Evolutionary conservation across 495 filamentous ascomycete genomes (phyloP).

Genomic region (Penicillium bovifimosum): DNA sequence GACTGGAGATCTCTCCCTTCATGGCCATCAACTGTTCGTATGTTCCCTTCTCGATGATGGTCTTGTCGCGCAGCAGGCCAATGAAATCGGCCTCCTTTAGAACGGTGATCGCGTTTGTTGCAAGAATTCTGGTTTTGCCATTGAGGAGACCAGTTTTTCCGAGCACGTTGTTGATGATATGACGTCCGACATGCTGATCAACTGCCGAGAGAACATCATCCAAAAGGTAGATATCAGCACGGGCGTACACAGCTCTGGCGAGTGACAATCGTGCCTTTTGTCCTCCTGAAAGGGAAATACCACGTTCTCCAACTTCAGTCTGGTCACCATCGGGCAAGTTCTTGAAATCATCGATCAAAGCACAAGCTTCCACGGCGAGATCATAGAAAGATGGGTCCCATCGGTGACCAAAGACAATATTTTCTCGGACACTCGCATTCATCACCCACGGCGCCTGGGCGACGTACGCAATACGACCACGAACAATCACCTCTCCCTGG

Average conservation of each 20-base stretch:
- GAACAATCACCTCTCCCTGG: conserved; percentile 75
- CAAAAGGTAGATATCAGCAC: conserved; percentile 93
- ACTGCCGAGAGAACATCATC: conserved; percentile 95
- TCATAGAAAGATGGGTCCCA: conserved; percentile 96
- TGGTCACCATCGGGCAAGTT: conserved; percentile 93
- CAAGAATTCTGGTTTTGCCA: conserved; percentile 86
- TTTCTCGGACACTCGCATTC: conserved; percentile 95
- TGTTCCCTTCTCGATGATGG: conserved; percentile 79
- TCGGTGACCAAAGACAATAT: conserved; percentile 93
- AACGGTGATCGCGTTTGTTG: conserved; percentile 94
- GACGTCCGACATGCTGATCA: conserved; percentile 93
- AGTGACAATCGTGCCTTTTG: conserved; percentile 96
- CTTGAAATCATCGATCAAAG: conserved; percentile 84
- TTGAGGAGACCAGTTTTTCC: conserved; percentile 76
- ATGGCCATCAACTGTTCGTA: conserved; percentile 88
- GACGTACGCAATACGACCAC: conserved; percentile 82
- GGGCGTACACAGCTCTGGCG: conserved; percentile 91
- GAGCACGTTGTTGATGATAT: conserved; percentile 90
- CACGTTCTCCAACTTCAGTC: conserved; percentile 94
- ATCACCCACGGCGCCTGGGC: conserved; percentile 93
- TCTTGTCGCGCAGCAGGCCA: conserved; percentile 73
- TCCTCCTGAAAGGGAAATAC: conserved; percentile 93
- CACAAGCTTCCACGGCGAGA: conserved; percentile 87
- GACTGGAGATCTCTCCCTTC: conserved; percentile 81
- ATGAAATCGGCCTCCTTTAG: conserved; percentile 84